phyloP scores from a whole-genome alignment of 768 basidiomycete genomes.

The Chalciporus pseudorubinellus region DNA sequence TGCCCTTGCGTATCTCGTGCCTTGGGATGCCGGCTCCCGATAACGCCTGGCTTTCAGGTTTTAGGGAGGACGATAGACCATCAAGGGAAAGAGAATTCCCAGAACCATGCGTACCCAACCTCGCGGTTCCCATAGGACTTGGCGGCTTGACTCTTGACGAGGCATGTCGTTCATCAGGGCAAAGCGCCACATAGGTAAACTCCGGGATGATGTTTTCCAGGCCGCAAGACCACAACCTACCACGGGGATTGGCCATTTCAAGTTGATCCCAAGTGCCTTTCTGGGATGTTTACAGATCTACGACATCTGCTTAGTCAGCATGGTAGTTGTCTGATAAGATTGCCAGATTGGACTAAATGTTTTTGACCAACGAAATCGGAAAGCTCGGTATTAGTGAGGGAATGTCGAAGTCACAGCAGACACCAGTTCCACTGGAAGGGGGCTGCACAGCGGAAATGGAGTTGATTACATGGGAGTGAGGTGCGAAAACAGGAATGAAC shows the following conservation, averaged over 20 bases:
- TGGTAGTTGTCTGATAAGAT: conserved; percentile 30
- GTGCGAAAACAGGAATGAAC: conserved; percentile 6
- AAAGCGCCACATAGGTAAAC: neutral
- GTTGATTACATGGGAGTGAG: neutral
- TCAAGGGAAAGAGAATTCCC: neutral
- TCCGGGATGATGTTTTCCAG: neutral
- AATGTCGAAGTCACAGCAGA: neutral
- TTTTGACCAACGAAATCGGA: neutral
- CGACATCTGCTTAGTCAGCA: conserved; percentile 20
- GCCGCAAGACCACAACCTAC: too few relatives aligned
- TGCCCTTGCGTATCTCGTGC: too few relatives aligned
- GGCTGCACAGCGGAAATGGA: neutral
- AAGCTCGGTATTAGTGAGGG: neutral
- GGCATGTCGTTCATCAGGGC: neutral
- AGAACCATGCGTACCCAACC: neutral
- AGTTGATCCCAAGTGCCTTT: too few relatives aligned
- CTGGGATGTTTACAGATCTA: conserved; percentile 4
- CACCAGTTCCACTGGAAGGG: neutral
- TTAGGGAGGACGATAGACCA: too few relatives aligned
- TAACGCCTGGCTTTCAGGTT: too few relatives aligned
- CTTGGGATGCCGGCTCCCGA: too few relatives aligned
- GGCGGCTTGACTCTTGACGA: neutral
- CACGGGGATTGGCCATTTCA: neutral
- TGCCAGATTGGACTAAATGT: neutral
- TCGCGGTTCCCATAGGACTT: neutral